phyloP scores from a whole-genome alignment of 208 protist species.

The Strigomonas culicis region DNA sequence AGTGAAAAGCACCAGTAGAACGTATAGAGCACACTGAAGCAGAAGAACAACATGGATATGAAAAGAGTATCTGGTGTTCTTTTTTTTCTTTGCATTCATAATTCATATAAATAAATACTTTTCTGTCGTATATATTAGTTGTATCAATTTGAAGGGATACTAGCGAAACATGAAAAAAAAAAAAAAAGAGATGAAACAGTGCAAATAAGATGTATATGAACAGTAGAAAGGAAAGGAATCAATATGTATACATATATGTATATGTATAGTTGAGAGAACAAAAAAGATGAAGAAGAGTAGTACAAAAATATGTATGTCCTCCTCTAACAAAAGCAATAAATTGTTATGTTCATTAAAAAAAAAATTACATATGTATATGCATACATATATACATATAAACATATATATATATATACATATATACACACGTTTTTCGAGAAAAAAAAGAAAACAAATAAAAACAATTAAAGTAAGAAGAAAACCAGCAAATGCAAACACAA shows the following conservation, averaged over 20 bases:
- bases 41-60: too few species aligned
- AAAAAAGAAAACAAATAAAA: not conserved
- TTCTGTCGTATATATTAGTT: not conserved
- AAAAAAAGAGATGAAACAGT: conserved; percentile 19
- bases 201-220: conserved; percentile 8
- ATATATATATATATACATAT: not conserved
- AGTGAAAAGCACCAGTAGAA: too few species aligned
- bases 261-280: not conserved
- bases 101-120: conserved; percentile 5
- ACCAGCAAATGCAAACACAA: not conserved
- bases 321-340: not conserved
- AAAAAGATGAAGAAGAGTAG: conserved; percentile 11
- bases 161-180: conserved; percentile 10
- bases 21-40: too few species aligned
- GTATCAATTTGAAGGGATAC: not conserved
- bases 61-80: not conserved
- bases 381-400: too few species aligned
- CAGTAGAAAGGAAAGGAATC: conserved; percentile 12
- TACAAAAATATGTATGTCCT: not conserved
- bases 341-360: not conserved
- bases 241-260: not conserved
- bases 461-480: not conserved
- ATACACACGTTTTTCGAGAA: not conserved
- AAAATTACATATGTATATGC: not conserved
- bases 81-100: conserved; percentile 1